These are phyloP conservation scores for Tephrocybe sp. DNA, from an alignment of 768 basidiomycete species.

Conservation along the genomic window DNA sequence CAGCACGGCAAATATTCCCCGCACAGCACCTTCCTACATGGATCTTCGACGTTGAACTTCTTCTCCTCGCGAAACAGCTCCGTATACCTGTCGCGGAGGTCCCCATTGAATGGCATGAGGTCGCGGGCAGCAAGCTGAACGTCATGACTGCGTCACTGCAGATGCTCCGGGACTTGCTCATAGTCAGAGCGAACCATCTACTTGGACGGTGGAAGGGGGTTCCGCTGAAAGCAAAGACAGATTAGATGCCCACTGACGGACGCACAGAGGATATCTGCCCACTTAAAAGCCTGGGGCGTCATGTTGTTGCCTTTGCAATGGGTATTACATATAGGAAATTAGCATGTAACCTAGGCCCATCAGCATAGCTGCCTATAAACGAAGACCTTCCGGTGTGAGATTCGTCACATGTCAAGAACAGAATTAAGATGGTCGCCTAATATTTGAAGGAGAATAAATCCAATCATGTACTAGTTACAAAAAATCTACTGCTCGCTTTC, in stretches of 20 bases:
- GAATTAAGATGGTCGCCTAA: background rate
- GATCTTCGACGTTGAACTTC: constrained; percentile 96
- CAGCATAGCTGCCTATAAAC: too few relatives aligned
- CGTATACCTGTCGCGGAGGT: constrained; percentile 82
- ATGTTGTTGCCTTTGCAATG: too few relatives aligned
- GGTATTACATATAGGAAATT: too few relatives aligned
- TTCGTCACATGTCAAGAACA: too few relatives aligned
- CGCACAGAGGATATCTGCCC: too few relatives aligned
- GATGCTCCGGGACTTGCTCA: constrained; percentile 85
- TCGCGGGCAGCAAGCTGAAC: constrained; percentile 88
- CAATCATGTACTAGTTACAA: constrained; percentile 41
- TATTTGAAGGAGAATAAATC: background rate
- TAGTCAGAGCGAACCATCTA: constrained; percentile 79
- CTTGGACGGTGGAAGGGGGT: constrained; percentile 69
- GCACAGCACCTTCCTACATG: constrained; percentile 84
- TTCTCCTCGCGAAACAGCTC: constrained; percentile 79
- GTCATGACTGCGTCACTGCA: constrained; percentile 81
- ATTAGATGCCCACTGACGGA: constrained; percentile 4
- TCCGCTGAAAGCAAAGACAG: constrained; percentile 17
- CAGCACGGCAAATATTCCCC: constrained; percentile 83
- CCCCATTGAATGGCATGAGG: constrained; percentile 91
- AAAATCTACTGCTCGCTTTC: constrained; percentile 76
- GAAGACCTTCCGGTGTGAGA: too few relatives aligned
- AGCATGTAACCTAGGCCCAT: too few relatives aligned
- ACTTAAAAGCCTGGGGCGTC: too few relatives aligned